Base-by-base conservation (phyloP, 108 stramenopile genomes). In the Conticribra guillardii region DNA sequence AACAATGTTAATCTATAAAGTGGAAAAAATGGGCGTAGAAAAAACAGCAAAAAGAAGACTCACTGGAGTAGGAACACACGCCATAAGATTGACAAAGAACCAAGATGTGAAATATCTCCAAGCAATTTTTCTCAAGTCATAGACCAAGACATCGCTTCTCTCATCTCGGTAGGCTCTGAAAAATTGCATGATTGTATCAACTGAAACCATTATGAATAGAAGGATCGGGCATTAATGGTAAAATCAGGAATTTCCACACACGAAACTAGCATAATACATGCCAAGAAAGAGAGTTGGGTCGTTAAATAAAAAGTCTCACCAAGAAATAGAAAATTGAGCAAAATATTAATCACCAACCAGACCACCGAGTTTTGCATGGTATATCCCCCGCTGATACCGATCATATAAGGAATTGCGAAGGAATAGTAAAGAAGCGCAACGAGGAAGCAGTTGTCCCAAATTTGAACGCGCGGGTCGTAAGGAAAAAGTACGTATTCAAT, bases 51-150 rank as follows among this genome's bases (percentile, higher is more conserved):
- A 14, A 17, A 19, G n/a, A n/a, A n/a, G n/a, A 21, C 62, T 63
- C 47, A 63, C 63, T n/a, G 50, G 33, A 64, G 29, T 45, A 17
- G 63, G 63, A 29, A 64, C 2, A 9, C 48, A 64, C 2, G 63
- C 49, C 19, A 64, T 30, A 24, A 64, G 18, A 51, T 64, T 64
- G 16, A 64, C 1, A 21, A 51, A 49, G 31, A 64, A 64, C 63
- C 30, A 64, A 0, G 48, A 49, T 24, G 19, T 51, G 50, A 17
- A 51, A 51, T 51, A 51, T 14, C 16, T 51, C 50, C 50, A 21
- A 4, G 50, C 50, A 51, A 64, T 64, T 51, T 11, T n/a, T 29
- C 19, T 52, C n/a, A 64, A 32, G 47, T 26, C 50, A 48, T 18
- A 31, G 5, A 64, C 63, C 4, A 52, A 3, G 9, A 22, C 23